A percentile compares a stretch with the other conserved stretches of the same genome.
These are phyloP conservation scores for Bimuria novae-zelandiae DNA, from an alignment of 2,329 filamentous ascomycete genomes.

Conservation along the genomic window DNA sequence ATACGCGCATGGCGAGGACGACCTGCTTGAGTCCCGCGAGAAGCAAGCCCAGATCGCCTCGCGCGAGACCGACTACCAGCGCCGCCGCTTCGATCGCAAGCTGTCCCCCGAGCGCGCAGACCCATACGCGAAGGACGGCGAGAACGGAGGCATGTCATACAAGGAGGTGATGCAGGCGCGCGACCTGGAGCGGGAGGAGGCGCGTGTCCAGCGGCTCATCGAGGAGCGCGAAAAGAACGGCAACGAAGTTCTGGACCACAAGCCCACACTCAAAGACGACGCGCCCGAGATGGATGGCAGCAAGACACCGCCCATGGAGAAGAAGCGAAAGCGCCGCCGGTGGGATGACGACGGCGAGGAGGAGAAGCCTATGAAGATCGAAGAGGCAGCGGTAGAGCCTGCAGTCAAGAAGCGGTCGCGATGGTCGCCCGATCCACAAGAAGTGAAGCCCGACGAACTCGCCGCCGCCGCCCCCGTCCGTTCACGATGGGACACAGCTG, in stretches of 20 bases:
- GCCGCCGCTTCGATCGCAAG: slow-evolving; percentile 82
- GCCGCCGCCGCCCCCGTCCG: slow-evolving; percentile 50
- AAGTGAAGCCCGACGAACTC: slow-evolving; percentile 62
- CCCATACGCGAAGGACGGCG: slow-evolving; percentile 77
- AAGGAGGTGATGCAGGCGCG: slow-evolving; percentile 88
- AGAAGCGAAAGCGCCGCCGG: slow-evolving; percentile 75
- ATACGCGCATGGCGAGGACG: slow-evolving; percentile 88
- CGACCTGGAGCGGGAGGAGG: slow-evolving; percentile 92
- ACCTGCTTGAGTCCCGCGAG: slow-evolving; percentile 83
- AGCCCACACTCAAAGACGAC: slow-evolving; percentile 73
- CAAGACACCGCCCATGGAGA: slow-evolving; percentile 67
- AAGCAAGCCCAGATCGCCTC: slow-evolving; percentile 89
- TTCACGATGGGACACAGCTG: slow-evolving; percentile 44
- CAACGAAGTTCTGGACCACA: slow-evolving; percentile 66
- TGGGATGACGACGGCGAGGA: slow-evolving; percentile 86
- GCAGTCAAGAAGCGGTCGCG: slow-evolving; percentile 49
- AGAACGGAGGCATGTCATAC: slow-evolving; percentile 79
- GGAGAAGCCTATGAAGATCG: slow-evolving; percentile 23
- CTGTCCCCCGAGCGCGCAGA: slow-evolving; percentile 86
- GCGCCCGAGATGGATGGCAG: slow-evolving; percentile 70
- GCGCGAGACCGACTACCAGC: slow-evolving; percentile 97
- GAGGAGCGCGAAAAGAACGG: slow-evolving; percentile 71
- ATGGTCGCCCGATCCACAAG: slow-evolving; percentile 12
- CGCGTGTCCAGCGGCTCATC: slow-evolving; percentile 79
- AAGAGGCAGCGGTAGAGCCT: slow-evolving; percentile 27